A percentile compares a stretch with the other conserved stretches of the same genome.
phyloP scores from a whole-genome alignment of 257 asterid species.

The Plantago elongata region DNA sequence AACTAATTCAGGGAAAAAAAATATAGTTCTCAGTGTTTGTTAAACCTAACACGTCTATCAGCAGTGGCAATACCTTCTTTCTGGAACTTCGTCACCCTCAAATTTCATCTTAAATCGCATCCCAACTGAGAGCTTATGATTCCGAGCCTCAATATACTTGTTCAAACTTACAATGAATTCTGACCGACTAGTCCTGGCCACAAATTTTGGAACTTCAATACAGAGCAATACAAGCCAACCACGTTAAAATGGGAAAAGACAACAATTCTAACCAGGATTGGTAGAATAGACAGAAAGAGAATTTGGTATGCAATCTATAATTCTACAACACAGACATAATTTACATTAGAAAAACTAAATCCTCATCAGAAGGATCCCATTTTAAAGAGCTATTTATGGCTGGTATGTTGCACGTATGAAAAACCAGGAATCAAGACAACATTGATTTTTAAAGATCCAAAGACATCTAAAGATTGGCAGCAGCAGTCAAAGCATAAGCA shows the following conservation, averaged over 20 bases:
- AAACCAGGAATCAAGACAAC: conserved; percentile 3
- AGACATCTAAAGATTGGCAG: conserved; percentile 9
- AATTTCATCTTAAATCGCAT: conserved; percentile 98
- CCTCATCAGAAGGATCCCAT: background rate
- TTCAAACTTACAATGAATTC: conserved; percentile 80
- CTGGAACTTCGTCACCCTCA: conserved; percentile 98
- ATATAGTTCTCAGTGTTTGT: conserved; percentile 8
- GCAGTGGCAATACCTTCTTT: conserved; percentile 64
- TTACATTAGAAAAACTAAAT: background rate
- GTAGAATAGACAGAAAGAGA: background rate
- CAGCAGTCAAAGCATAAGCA: background rate
- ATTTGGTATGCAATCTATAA: conserved; percentile 8
- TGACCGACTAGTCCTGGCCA: conserved; percentile 83
- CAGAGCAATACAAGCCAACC: conserved; percentile 9
- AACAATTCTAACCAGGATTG: background rate
- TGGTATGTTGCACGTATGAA: background rate
- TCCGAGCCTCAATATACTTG: conserved; percentile 90
- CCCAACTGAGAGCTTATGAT: conserved; percentile 84
- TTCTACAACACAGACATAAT: conserved; percentile 2
- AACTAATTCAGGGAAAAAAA: conserved; percentile 3
- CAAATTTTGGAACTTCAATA: conserved; percentile 18
- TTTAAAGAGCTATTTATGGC: background rate
- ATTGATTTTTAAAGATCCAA: conserved; percentile 1
- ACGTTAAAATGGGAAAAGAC: background rate
- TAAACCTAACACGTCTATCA: conserved; percentile 3